Conservation (phyloP, 2,329 filamentous ascomycete species). For the Claviceps sp. region DNA sequence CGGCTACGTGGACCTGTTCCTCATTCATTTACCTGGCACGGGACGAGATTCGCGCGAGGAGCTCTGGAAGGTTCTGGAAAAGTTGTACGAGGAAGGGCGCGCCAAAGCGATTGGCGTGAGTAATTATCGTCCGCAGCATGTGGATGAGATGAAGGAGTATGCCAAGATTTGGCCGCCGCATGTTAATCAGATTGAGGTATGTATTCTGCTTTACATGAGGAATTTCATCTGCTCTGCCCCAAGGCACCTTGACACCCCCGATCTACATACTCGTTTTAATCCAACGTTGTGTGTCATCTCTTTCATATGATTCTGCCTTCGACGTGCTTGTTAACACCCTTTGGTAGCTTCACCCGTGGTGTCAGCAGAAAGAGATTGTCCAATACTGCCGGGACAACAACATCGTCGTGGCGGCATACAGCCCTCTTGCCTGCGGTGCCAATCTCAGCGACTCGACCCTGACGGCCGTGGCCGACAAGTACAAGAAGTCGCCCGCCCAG, state of each 20-base stretch:
- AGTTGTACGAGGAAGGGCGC: conserved; percentile 42
- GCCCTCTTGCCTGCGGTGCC: conserved; percentile 21
- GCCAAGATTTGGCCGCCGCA: conserved; percentile 57
- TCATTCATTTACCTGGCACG: conserved; percentile 52
- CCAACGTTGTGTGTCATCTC: background rate
- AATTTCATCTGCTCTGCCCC: too few relatives aligned
- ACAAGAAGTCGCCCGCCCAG: conserved; percentile 48
- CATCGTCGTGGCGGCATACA: conserved; percentile 39
- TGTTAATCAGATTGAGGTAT: conserved; percentile 61
- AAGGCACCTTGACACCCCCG: background rate
- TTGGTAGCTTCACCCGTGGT: conserved; percentile 55
- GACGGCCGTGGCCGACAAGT: conserved; percentile 40
- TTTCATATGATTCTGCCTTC: background rate
- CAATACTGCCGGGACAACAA: conserved; percentile 60
- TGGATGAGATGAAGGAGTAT: conserved; percentile 54
- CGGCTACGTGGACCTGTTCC: conserved; percentile 58
- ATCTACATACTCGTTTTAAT: too few relatives aligned
- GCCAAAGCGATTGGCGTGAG: conserved; percentile 57
- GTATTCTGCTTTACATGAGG: conserved; percentile 7
- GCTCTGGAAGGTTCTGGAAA: conserved; percentile 55
- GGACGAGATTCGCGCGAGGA: conserved; percentile 41
- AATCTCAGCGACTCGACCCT: conserved; percentile 40
- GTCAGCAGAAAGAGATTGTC: conserved; percentile 34
- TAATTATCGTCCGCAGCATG: conserved; percentile 54
- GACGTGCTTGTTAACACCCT: background rate